phyloP scores from a whole-genome alignment of 108 stramenopile species.

The Cyclotella atomus region DNA sequence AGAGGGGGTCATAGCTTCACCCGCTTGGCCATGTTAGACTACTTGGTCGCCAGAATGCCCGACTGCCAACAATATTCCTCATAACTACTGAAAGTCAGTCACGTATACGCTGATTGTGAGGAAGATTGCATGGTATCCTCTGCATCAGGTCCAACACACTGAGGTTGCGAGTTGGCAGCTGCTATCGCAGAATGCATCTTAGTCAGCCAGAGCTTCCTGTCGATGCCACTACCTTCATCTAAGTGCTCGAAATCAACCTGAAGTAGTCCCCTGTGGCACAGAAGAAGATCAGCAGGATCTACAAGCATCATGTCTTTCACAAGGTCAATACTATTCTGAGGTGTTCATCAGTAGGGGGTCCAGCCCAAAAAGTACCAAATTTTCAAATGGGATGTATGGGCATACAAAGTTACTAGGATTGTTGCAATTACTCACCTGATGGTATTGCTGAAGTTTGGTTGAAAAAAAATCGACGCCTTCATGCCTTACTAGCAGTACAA shows the following conservation, averaged over 20 bases:
- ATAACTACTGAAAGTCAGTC: too few species aligned
- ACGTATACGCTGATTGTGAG: too few species aligned
- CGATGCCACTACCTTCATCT: not conserved
- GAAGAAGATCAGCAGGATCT: not conserved
- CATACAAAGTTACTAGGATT: too few species aligned
- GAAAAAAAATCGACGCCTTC: too few species aligned
- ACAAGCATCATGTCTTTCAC: not conserved
- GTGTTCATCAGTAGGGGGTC: too few species aligned
- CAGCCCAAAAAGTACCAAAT: too few species aligned
- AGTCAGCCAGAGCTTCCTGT: not conserved
- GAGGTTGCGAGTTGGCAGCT: not conserved
- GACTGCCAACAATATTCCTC: not conserved
- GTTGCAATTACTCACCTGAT: too few species aligned
- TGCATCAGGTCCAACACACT: too few species aligned
- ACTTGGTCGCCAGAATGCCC: not conserved
- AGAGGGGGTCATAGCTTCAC: not conserved
- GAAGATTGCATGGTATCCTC: too few species aligned
- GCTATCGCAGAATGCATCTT: slow-evolving; percentile 1
- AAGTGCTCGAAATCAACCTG: not conserved
- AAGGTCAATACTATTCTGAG: not conserved
- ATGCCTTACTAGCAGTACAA: too few species aligned
- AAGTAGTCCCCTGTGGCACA: not conserved
- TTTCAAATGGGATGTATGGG: too few species aligned
- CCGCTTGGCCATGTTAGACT: not conserved
- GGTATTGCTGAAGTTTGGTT: too few species aligned